A percentile compares a stretch with the other conserved stretches of the same genome.
Evolutionary conservation across 495 filamentous ascomycete genomes (phyloP).

Genomic region (Pyrenula aspistea): DNA sequence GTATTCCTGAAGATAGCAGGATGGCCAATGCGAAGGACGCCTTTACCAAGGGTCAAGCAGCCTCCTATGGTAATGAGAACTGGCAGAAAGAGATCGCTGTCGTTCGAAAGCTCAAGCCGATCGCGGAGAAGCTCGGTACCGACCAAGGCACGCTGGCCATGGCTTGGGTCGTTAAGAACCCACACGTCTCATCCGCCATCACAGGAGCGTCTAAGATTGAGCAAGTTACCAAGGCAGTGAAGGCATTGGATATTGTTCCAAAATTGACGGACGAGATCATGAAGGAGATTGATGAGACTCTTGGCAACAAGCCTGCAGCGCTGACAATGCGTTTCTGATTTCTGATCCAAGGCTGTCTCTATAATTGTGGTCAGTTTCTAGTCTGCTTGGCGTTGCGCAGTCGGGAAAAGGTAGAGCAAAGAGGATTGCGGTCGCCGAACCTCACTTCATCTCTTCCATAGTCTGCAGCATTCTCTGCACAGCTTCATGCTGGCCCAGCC

Average conservation of each 20-base stretch:
- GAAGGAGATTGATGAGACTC: slow-evolving; percentile 53
- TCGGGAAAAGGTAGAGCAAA: no score
- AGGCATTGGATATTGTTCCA: slow-evolving; percentile 46
- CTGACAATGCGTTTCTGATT: slow-evolving; percentile 21
- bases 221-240: slow-evolving; percentile 62
- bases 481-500: slow-evolving; percentile 50
- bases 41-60: slow-evolving; percentile 16
- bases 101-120: slow-evolving; percentile 34
- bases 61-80: slow-evolving; percentile 12
- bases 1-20: slow-evolving; percentile 17
- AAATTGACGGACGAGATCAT: slow-evolving; percentile 56
- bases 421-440: no score
- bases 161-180: slow-evolving; percentile 72
- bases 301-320: slow-evolving; percentile 49
- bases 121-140: slow-evolving; percentile 57
- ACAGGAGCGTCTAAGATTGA: slow-evolving; percentile 61
- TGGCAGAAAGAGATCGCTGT: slow-evolving; percentile 15
- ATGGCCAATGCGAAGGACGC: slow-evolving; percentile 22
- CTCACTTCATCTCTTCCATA: background rate
- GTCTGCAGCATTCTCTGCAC: background rate
- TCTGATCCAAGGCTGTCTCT: background rate
- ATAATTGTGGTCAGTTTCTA: background rate
- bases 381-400: background rate
- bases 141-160: slow-evolving; percentile 55
- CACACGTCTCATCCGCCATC: slow-evolving; percentile 62